A percentile compares a stretch with the other conserved stretches of the same genome.
Evolutionary conservation across 148 eudicot genomes (phyloP).

Genomic region (Nepenthes gracilis): DNA sequence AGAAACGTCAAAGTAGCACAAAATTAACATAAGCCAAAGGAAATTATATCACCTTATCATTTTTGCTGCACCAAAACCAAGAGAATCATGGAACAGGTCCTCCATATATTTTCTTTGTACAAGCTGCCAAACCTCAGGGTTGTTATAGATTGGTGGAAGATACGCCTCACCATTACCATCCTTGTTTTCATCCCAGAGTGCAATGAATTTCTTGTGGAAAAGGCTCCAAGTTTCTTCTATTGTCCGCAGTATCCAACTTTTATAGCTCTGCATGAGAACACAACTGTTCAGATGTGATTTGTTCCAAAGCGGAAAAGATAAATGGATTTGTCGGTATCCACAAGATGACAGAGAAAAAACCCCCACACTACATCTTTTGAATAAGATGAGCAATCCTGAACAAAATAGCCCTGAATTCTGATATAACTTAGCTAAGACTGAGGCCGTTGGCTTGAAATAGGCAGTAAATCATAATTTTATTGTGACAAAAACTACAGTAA

Average conservation of each 20-base stretch:
- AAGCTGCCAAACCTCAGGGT: conserved; percentile 46
- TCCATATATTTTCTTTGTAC: conserved; percentile 50
- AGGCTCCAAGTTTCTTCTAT: conserved; percentile 76
- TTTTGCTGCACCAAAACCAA: conserved; percentile 94
- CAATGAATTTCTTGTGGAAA: conserved; percentile 54
- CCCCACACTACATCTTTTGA: no score
- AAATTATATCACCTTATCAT: conserved; percentile 58
- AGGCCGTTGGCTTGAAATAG: no score
- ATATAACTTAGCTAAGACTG: no score
- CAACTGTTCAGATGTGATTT: not conserved
- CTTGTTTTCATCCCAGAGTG: conserved; percentile 81
- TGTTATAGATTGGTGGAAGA: conserved; percentile 70
- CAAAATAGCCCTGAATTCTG: no score
- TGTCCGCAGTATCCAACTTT: conserved; percentile 62
- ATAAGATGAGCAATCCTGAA: no score
- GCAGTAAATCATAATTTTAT: no score
- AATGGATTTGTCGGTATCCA: no score
- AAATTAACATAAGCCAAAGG: not conserved
- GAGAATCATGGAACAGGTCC: conserved; percentile 72
- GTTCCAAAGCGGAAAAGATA: not conserved
- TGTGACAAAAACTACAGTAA: no score
- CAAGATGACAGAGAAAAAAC: no score
- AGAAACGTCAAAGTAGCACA: no score
- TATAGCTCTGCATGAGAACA: conserved; percentile 40
- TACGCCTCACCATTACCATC: conserved; percentile 88